Percentiles rank a stretch among this genome's conserved stretches.
phyloP scores from a whole-genome alignment of 495 filamentous ascomycete genomes.

The Neurospora sp. region DNA sequence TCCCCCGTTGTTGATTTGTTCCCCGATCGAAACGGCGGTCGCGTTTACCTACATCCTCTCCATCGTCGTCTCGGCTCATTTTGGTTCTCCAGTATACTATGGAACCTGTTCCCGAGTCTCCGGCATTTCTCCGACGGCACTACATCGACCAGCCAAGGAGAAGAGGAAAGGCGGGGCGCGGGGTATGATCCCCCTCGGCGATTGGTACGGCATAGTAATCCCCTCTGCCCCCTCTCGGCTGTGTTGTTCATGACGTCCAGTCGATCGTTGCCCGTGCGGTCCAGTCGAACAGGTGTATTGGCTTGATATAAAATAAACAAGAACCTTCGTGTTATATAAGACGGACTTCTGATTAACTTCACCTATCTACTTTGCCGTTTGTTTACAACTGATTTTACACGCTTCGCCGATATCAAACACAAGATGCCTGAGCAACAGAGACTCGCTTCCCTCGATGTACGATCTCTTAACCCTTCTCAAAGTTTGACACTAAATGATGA shows the following conservation, averaged over 20 bases:
- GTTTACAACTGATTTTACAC: background rate
- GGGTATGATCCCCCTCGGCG: background rate
- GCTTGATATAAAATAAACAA: background rate
- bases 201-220: background rate
- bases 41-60: background rate
- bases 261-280: background rate
- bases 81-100: background rate
- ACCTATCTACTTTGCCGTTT: background rate
- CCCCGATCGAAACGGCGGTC: background rate
- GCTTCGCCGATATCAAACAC: background rate
- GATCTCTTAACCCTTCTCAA: background rate
- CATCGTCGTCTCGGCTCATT: background rate
- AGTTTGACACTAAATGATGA: conserved; percentile 3
- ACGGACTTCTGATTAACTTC: background rate
- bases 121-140: conserved; percentile 21
- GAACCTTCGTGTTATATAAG: background rate
- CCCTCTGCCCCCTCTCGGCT: background rate
- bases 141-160: background rate
- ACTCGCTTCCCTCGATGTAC: conserved; percentile 27
- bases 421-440: conserved; percentile 16
- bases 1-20: background rate
- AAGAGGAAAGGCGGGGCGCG: background rate
- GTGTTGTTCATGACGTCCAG: background rate
- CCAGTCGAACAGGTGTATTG: background rate
- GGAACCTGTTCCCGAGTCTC: conserved; percentile 15